Evolutionary conservation across 495 filamentous ascomycete species (phyloP).

Genomic region (Achaetomiella virescens): DNA sequence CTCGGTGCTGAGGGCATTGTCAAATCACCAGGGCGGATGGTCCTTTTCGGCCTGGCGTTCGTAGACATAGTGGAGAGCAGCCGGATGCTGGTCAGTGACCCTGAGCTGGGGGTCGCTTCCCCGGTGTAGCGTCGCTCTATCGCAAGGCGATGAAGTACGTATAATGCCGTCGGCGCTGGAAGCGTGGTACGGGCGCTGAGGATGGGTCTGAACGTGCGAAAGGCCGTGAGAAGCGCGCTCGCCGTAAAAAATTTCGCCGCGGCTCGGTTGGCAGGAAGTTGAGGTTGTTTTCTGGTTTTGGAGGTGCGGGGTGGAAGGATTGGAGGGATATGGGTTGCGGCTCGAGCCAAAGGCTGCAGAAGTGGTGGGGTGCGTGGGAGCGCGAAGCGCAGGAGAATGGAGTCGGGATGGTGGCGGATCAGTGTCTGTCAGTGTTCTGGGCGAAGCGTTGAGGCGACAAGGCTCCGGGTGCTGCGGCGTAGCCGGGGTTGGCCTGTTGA

Average conservation of each 20-base stretch:
- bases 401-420: not conserved
- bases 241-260: constrained; percentile 10
- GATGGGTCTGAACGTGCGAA: not conserved
- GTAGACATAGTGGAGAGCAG: constrained; percentile 3
- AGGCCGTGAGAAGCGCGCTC: not conserved
- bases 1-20: not conserved
- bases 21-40: not conserved
- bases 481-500: constrained; percentile 2
- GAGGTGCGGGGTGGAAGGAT: not conserved
- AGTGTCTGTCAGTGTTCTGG: not conserved
- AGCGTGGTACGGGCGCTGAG: not conserved
- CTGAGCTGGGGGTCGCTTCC: not conserved
- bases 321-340: not conserved
- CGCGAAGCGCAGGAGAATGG: not conserved
- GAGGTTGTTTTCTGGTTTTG: not conserved
- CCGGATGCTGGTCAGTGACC: not conserved
- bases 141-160: not conserved
- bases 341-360: not conserved
- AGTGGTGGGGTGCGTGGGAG: not conserved
- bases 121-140: no score
- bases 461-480: not conserved
- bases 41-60: not conserved
- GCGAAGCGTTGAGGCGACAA: not conserved
- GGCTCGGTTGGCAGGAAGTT: not conserved
- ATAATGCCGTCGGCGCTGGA: not conserved